Evolutionary conservation across 495 filamentous ascomycete genomes (phyloP).

Genomic region (Aspergillus heteromorphus): DNA sequence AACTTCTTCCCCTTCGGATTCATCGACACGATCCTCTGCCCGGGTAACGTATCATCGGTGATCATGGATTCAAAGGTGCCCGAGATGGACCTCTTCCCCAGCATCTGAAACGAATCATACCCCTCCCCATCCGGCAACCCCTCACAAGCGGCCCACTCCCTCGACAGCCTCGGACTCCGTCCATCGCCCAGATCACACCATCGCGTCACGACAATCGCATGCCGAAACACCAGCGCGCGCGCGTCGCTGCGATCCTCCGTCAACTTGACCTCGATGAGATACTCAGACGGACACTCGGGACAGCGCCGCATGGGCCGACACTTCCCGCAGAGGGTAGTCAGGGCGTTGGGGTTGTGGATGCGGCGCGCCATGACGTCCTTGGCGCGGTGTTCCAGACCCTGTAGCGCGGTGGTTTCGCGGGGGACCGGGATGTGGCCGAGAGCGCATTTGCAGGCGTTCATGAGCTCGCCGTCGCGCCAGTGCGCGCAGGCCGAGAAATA

Average conservation of each 20-base stretch:
- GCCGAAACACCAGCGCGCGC: slow-evolving; percentile 39
- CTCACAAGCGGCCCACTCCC: slow-evolving; percentile 49
- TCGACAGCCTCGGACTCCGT: slow-evolving; percentile 26
- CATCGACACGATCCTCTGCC: slow-evolving; percentile 50
- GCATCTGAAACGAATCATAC: slow-evolving; percentile 48
- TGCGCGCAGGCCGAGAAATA: slow-evolving; percentile 56
- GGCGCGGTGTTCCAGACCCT: slow-evolving; percentile 35
- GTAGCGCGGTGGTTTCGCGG: slow-evolving; percentile 32
- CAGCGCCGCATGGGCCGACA: slow-evolving; percentile 54
- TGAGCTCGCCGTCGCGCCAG: slow-evolving; percentile 55
- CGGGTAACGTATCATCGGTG: slow-evolving; percentile 48
- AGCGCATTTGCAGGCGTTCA: slow-evolving; percentile 54
- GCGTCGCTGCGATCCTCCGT: slow-evolving; percentile 39
- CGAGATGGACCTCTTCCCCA: slow-evolving; percentile 47
- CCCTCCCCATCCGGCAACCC: slow-evolving; percentile 24
- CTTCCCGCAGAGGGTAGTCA: slow-evolving; percentile 44
- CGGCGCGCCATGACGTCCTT: slow-evolving; percentile 32
- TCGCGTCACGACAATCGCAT: slow-evolving; percentile 53
- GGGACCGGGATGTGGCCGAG: slow-evolving; percentile 48
- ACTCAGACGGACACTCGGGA: slow-evolving; percentile 56
- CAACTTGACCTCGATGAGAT: slow-evolving; percentile 52
- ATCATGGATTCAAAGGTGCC: slow-evolving; percentile 53
- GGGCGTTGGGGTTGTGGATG: slow-evolving; percentile 37
- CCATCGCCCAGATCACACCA: slow-evolving; percentile 58
- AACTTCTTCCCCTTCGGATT: slow-evolving; percentile 45